A percentile compares a stretch with the other conserved stretches of the same genome.
phyloP scores from a whole-genome alignment of 2,329 filamentous ascomycete genomes.

The Hymenoscyphus infarciens region DNA sequence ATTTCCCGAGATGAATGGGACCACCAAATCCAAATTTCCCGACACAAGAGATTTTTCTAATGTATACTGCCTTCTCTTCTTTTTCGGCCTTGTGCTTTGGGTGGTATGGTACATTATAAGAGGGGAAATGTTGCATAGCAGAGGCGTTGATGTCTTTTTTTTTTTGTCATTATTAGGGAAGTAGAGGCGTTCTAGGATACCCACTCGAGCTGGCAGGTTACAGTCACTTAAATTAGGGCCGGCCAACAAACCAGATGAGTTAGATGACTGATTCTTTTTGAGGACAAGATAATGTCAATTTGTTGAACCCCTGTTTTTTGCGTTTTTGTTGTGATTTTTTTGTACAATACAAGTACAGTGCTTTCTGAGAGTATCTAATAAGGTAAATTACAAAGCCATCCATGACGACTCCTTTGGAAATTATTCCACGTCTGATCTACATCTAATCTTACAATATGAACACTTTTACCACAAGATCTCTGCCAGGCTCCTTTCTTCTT shows the following conservation, averaged over 20 bases:
- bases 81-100: not conserved
- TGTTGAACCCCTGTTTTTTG: not conserved
- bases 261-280: not conserved
- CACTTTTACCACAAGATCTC: too few species aligned
- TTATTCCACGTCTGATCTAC: too few species aligned
- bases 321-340: not conserved
- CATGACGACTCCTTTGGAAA: too few species aligned
- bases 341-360: too few species aligned
- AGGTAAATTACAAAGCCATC: too few species aligned
- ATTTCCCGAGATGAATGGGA: not conserved
- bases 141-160: constrained; percentile 6
- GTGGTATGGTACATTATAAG: constrained; percentile 1
- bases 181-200: constrained; percentile 9
- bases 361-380: too few species aligned
- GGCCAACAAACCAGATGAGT: not conserved
- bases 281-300: not conserved
- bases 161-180: constrained; percentile 4
- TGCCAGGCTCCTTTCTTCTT: too few species aligned
- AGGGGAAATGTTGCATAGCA: constrained; percentile 7
- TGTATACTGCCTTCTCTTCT: not conserved
- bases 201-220: constrained; percentile 7
- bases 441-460: too few species aligned
- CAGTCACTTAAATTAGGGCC: not conserved
- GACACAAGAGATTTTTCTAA: not conserved
- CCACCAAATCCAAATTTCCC: not conserved